Evolutionary conservation across 371 early-diverging fungal species (phyloP).

Genomic region (Fennellomyces sp.): DNA sequence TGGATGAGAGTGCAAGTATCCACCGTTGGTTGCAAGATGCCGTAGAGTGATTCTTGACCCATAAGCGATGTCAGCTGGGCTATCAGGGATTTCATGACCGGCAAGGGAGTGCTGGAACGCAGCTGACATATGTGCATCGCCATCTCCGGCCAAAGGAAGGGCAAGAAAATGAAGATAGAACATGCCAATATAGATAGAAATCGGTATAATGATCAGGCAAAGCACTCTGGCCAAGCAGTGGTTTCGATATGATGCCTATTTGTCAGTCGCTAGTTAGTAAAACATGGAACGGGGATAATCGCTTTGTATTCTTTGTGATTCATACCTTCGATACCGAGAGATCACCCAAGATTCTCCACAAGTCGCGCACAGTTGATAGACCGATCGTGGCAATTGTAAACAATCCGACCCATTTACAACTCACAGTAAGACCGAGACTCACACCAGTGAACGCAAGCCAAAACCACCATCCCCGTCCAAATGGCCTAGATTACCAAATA

Average conservation of each 20-base stretch:
- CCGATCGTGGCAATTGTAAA: slow-evolving; percentile 88
- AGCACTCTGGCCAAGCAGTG: slow-evolving; percentile 73
- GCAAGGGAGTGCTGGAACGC: slow-evolving; percentile 85
- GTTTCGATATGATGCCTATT: slow-evolving; percentile 56
- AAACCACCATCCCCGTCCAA: slow-evolving; percentile 67
- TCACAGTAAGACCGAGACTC: slow-evolving; percentile 66
- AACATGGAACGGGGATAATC: not conserved
- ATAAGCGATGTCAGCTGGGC: slow-evolving; percentile 67
- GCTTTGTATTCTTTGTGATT: not conserved
- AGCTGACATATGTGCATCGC: slow-evolving; percentile 90
- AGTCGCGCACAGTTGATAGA: slow-evolving; percentile 77
- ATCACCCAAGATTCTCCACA: slow-evolving; percentile 88
- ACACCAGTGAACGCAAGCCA: slow-evolving; percentile 78
- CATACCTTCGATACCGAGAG: slow-evolving; percentile 56
- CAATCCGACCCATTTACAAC: slow-evolving; percentile 92
- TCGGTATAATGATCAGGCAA: slow-evolving; percentile 84
- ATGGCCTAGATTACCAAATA: slow-evolving; percentile 45
- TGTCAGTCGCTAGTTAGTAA: not conserved
- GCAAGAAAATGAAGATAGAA: slow-evolving; percentile 91
- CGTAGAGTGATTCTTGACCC: slow-evolving; percentile 78
- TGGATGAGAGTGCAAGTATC: slow-evolving; percentile 90
- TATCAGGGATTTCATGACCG: slow-evolving; percentile 69
- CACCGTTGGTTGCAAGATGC: slow-evolving; percentile 74
- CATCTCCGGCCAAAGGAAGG: slow-evolving; percentile 79
- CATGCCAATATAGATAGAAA: slow-evolving; percentile 76